A percentile compares a stretch with the other conserved stretches of the same genome.
Conservation (phyloP, 2,329 filamentous ascomycete species). For the Taxawa tesnikishii region DNA sequence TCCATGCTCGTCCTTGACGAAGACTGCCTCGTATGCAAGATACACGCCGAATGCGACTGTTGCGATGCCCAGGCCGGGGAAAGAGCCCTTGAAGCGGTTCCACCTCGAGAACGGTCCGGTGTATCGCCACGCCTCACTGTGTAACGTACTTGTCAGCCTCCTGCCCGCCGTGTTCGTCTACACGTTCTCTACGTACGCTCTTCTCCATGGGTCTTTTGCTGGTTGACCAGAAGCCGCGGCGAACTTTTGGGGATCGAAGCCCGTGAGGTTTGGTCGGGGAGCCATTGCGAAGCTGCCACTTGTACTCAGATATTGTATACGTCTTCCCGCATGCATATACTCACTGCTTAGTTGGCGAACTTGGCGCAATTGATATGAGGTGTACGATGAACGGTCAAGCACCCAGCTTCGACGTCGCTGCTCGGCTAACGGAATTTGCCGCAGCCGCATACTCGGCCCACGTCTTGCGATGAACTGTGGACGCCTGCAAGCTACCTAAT, state of each 20-base stretch:
- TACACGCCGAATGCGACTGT: constrained; percentile 84
- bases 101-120: constrained; percentile 73
- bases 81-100: constrained; percentile 76
- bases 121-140: constrained; percentile 91
- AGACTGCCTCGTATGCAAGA: constrained; percentile 79
- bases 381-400: too few relatives aligned
- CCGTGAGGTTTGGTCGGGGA: constrained; percentile 63
- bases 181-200: too few relatives aligned
- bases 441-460: too few relatives aligned
- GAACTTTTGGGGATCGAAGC: constrained; percentile 79
- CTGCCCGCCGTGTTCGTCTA: not conserved
- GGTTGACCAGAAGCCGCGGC: constrained; percentile 54
- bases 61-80: constrained; percentile 87
- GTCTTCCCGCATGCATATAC: too few relatives aligned
- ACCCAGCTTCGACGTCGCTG: too few relatives aligned
- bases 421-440: too few relatives aligned
- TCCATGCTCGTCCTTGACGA: constrained; percentile 54
- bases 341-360: too few relatives aligned
- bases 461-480: too few relatives aligned
- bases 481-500: too few relatives aligned
- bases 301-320: too few relatives aligned
- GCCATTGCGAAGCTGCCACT: constrained; percentile 37
- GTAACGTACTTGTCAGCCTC: constrained; percentile 4
- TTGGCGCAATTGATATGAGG: too few relatives aligned
- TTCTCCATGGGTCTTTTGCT: constrained; percentile 50